Base-by-base conservation (phyloP, 2,329 filamentous ascomycete species). In the Penicillium sp. region DNA sequence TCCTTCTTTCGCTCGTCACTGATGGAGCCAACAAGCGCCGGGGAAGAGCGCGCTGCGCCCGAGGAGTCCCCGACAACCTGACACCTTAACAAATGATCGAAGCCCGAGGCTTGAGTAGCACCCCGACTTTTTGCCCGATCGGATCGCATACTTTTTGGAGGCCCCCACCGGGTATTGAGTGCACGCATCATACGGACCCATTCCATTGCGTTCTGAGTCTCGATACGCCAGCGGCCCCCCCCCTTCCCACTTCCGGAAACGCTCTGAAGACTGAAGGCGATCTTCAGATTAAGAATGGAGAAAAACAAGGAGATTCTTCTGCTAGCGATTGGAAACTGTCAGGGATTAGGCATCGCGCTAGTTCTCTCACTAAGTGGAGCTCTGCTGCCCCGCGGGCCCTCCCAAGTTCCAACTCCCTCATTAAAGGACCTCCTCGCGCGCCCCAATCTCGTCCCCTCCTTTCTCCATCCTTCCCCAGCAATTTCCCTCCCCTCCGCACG, bases 291-390 rank as follows among this genome's bases (percentile, higher is more conserved):
- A 31, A 31, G 34, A 17, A n/a, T 43, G 39, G 42, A 42, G 25
- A 52, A 41, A 41, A 51, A 55, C 55, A 55, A 58, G 39, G 39
- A 38, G 15, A 34, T 47, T 48, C 31, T 39, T 57, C 47, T 52
- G 25, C 54, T 22, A 48, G 42, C 57, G 38, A 55, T 54, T 55
- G 49, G 38, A 55, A 57, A 55, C 60, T 58, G 55, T 50, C 60
- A 60, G 56, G 58, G 59, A 54, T 65, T 64, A 63, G 54, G 54
- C 58, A 57, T 57, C 50, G 39, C 62, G 50, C 62, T 63, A 65
- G 57, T 47, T 57, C 50, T 54, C 35, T 31, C 25, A 35, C 39
- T 12, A 50, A 49, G 64, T 64, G 63, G 62, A 61, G 35, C 57
- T 55, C 25, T 55, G 22, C 55, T 42, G 58, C 63, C 65, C 65